Conservation (phyloP, 352 stramenopile species). For the Blastocystis sp. region DNA sequence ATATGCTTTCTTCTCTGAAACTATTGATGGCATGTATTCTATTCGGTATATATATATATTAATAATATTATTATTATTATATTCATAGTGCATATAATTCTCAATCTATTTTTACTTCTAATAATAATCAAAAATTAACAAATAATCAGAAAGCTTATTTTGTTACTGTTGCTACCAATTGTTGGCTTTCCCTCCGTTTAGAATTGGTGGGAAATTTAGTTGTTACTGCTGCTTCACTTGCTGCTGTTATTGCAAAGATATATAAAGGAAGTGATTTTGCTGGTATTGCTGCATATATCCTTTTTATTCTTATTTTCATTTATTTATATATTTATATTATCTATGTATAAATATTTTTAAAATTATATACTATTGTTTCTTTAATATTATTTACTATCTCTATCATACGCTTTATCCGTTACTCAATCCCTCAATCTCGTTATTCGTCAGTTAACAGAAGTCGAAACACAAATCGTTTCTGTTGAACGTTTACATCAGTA, state of each 20-base stretch:
- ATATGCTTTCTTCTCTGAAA: too few relatives aligned
- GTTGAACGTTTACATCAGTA: slow-evolving; percentile 65
- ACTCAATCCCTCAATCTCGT: slow-evolving; percentile 77
- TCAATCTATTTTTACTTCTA: too few relatives aligned
- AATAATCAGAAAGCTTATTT: slow-evolving; percentile 63
- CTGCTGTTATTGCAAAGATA: slow-evolving; percentile 51
- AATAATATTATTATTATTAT: too few relatives aligned
- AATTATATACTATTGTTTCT: too few relatives aligned
- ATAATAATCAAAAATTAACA: too few relatives aligned
- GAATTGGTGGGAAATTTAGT: slow-evolving; percentile 69
- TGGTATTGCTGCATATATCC: slow-evolving; percentile 63
- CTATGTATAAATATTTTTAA: too few relatives aligned
- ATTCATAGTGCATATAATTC: too few relatives aligned
- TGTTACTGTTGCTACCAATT: slow-evolving; percentile 65
- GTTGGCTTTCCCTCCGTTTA: slow-evolving; percentile 78
- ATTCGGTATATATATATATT: too few relatives aligned
- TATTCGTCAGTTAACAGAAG: slow-evolving; percentile 68
- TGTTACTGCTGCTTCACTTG: slow-evolving; percentile 63
- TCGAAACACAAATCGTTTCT: slow-evolving; percentile 77
- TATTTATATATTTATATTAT: too few relatives aligned
- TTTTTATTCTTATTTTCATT: too few relatives aligned
- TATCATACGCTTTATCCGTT: slow-evolving; percentile 72
- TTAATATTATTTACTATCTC: too few relatives aligned
- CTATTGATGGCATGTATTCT: too few relatives aligned
- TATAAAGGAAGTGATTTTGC: slow-evolving; percentile 48